Percentiles rank a stretch among this genome's conserved stretches.
Evolutionary conservation across 1,284 basidiomycete genomes (phyloP).

Genomic region (Volvariella volvacea): DNA sequence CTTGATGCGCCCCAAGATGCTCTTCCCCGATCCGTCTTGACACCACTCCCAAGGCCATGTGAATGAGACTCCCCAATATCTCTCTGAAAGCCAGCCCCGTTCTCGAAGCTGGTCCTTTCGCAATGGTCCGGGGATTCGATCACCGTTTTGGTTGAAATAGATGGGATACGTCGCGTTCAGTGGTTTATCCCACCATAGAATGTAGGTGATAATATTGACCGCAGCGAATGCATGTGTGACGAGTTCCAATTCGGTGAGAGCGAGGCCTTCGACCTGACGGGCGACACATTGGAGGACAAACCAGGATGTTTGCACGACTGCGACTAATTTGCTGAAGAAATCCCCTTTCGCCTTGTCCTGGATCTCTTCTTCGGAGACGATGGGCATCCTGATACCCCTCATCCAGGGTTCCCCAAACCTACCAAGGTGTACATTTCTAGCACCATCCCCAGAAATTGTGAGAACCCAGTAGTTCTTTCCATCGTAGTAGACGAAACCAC

Average conservation of each 20-base stretch:
- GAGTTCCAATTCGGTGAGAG: constrained; percentile 25
- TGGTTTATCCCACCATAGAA: constrained; percentile 33
- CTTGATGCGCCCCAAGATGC: too few species aligned
- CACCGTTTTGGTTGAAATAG: too few species aligned
- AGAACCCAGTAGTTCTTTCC: constrained; percentile 8
- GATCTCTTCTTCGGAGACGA: too few species aligned
- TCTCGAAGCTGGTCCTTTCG: too few species aligned
- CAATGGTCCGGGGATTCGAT: too few species aligned
- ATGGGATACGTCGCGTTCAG: too few species aligned
- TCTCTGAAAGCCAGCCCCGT: too few species aligned
- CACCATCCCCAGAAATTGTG: constrained; percentile 12
- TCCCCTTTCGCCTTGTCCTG: too few species aligned
- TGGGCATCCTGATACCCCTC: constrained; percentile 16
- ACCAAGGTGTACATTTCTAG: constrained; percentile 9
- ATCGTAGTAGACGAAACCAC: constrained; percentile 15
- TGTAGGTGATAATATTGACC: constrained; percentile 19
- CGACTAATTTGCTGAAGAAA: constrained; percentile 23
- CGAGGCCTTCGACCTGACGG: constrained; percentile 14
- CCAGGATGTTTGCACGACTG: constrained; percentile 23
- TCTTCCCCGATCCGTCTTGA: too few species aligned
- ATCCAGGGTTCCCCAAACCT: constrained; percentile 10
- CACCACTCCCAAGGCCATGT: too few species aligned
- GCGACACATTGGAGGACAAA: constrained; percentile 23
- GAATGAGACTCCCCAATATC: too few species aligned
- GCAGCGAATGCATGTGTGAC: constrained; percentile 22